Conservation (phyloP, 2,329 filamentous ascomycete genomes). For the Plenodomus biglobosus region DNA sequence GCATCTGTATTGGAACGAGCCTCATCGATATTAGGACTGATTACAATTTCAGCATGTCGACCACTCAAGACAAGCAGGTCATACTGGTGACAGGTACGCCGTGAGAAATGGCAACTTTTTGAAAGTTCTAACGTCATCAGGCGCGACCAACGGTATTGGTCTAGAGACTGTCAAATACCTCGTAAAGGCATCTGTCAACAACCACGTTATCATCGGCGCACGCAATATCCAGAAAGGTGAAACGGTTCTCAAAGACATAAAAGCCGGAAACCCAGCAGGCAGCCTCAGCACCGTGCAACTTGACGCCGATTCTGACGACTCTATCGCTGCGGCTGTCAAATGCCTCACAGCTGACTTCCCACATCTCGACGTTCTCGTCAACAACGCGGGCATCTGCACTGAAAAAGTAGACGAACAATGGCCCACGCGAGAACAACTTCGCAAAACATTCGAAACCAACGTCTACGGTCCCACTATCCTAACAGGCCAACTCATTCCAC, state of each 20-base stretch:
- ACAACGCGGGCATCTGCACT: conserved; percentile 70
- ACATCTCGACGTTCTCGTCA: conserved; percentile 76
- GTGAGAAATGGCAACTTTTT: no score
- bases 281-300: conserved; percentile 39
- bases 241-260: conserved; percentile 31
- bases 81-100: no score
- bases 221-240: conserved; percentile 38
- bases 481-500: conserved; percentile 35
- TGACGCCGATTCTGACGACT: conserved; percentile 39
- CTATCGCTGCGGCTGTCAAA: conserved; percentile 40
- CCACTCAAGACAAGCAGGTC: no score
- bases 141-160: conserved; percentile 42
- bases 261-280: conserved; percentile 26
- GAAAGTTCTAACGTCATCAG: conserved; percentile 12
- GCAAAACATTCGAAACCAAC: conserved; percentile 41
- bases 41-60: no score
- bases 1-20: no score
- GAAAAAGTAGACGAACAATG: conserved; percentile 9
- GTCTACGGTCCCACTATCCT: conserved; percentile 41
- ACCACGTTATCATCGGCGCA: conserved; percentile 43
- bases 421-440: conserved; percentile 20
- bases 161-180: conserved; percentile 38
- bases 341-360: conserved; percentile 31
- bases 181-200: conserved; percentile 25
- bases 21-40: no score